These are phyloP conservation scores for Neckera pumila DNA, from an alignment of 225 moss, liverwort and hornwort genomes.

Conservation along the genomic window DNA sequence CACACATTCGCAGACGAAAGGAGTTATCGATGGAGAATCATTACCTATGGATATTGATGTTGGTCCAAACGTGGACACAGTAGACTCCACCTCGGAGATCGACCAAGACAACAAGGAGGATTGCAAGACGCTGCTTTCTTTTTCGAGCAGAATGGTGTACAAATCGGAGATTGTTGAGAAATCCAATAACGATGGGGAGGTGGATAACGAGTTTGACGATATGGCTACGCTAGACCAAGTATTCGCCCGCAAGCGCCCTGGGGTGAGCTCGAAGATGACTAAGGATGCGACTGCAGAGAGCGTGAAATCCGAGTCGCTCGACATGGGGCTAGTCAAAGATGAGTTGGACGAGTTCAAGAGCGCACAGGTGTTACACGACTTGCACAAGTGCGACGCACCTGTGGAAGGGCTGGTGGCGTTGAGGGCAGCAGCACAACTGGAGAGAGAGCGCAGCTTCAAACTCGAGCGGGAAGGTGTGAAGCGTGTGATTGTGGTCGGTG, in stretches of 20 bases:
- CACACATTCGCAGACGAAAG: neutral
- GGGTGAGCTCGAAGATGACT: neutral
- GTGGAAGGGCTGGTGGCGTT: conserved; percentile 37
- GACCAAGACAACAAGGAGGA: conserved; percentile 11
- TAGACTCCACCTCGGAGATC: conserved; percentile 6
- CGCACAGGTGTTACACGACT: conserved; percentile 48
- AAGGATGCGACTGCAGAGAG: neutral
- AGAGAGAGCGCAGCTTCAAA: conserved; percentile 22
- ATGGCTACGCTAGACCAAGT: conserved; percentile 51
- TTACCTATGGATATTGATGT: conserved; percentile 36
- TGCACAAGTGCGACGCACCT: conserved; percentile 36
- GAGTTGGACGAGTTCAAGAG: conserved; percentile 56
- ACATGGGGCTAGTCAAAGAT: conserved; percentile 13
- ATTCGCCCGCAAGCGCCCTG: conserved; percentile 12
- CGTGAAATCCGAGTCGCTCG: neutral
- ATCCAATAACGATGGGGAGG: conserved; percentile 13
- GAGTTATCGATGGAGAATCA: conserved; percentile 1
- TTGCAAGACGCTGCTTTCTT: conserved; percentile 9
- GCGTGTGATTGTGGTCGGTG: conserved; percentile 50
- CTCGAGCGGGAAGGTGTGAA: conserved; percentile 15
- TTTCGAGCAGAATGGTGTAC: conserved; percentile 3
- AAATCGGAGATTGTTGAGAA: neutral
- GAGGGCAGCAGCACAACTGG: conserved; percentile 24
- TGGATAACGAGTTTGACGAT: conserved; percentile 34
- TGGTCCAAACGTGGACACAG: neutral